Evolutionary conservation across 768 basidiomycete genomes (phyloP), one percentile per base, ranked within the genome.

Genomic region (Pluteus cervinus): DNA sequence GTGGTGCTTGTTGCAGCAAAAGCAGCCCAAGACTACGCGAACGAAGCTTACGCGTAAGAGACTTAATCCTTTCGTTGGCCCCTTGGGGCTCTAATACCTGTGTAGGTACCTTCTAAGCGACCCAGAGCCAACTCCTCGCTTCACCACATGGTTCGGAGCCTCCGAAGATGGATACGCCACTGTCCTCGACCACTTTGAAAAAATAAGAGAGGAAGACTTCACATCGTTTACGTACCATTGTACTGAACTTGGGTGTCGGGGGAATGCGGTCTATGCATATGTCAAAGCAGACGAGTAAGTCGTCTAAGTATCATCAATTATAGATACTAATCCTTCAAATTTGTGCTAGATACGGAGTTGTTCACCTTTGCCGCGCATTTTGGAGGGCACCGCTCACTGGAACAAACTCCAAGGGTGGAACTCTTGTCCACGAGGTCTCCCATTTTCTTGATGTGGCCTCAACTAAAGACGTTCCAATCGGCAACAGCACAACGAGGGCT

Each of bases 101-200:
- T 45, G 45, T 21, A 40, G 53, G 10, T 56, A 63, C 44, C 61
- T 60, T 17, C 46, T 63, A 12, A 24, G 31, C 4, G 18, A n/a
- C 15, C 11, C 16, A 6, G 11, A 7, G 6, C 38, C 60, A 4
- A 61, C 67, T 1, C 35, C 62, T 5, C 66, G 71, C 37, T 74
- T 60, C 44, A 62, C 52, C n/a, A 71, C 69, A 23, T 75, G 73
- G 72, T 75, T 75, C 50, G 73, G 73, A 21, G 49, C 66, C 17
- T 70, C 57, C 20, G 36, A 51, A 25, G 24, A 56, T 10, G 61
- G 60, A 33, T 59, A 66, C 50, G 47, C 35, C 39, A 70, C 61
- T 11, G 60, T 69, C 36, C 32, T 32, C 5, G 52, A 55, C 36
- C 71, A 73, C 48, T 73, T 49, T 60, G 36, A 41, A 12, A 50